These are phyloP conservation scores for Mycena pura DNA, from an alignment of 768 basidiomycete species.

Conservation along the genomic window DNA sequence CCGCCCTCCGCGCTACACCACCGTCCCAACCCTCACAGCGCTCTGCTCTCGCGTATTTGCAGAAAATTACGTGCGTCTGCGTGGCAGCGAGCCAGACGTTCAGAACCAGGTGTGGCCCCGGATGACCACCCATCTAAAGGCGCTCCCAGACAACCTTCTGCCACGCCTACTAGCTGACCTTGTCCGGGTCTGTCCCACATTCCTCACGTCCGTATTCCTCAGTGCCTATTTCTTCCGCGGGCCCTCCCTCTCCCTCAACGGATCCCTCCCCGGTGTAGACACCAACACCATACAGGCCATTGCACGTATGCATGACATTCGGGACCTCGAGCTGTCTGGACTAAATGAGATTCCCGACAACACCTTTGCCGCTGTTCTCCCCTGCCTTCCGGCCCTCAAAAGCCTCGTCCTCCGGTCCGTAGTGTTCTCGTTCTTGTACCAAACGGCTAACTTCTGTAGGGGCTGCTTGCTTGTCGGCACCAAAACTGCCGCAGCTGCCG, in stretches of 20 bases:
- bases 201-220: conserved; percentile 62
- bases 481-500: conserved; percentile 51
- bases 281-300: conserved; percentile 57
- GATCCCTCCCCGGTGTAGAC: conserved; percentile 59
- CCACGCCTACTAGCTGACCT: conserved; percentile 61
- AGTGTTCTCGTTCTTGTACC: neutral
- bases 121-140: conserved; percentile 48
- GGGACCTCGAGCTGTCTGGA: conserved; percentile 56
- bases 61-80: conserved; percentile 47
- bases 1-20: conserved; percentile 41
- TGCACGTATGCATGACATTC: conserved; percentile 44
- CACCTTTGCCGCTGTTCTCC: conserved; percentile 57
- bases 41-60: conserved; percentile 63
- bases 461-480: conserved; percentile 65
- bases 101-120: conserved; percentile 48
- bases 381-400: conserved; percentile 50
- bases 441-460: conserved; percentile 42
- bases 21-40: conserved; percentile 52
- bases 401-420: conserved; percentile 62
- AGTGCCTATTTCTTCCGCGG: conserved; percentile 69
- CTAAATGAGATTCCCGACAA: conserved; percentile 60
- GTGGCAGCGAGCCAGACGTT: conserved; percentile 42
- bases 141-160: conserved; percentile 58
- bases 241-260: conserved; percentile 51
- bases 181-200: conserved; percentile 53